These are phyloP conservation scores for Capronia coronata DNA, from an alignment of 2,329 filamentous ascomycete species.

Conservation along the genomic window DNA sequence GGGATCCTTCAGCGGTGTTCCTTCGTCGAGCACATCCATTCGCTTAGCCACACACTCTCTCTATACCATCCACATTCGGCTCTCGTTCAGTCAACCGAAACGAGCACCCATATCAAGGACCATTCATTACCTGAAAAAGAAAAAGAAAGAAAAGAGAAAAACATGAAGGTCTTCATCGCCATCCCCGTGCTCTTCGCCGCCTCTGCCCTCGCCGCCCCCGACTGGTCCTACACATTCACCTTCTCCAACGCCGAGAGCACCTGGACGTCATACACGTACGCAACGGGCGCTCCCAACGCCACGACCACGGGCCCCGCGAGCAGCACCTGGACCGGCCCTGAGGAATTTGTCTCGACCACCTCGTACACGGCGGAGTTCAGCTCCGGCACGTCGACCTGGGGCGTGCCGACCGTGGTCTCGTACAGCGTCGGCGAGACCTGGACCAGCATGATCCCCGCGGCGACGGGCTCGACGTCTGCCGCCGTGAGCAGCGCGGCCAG, in stretches of 20 bases:
- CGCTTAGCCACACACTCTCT: background rate
- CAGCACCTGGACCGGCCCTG: conserved; percentile 4
- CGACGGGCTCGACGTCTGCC: background rate
- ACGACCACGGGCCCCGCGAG: conserved; percentile 6
- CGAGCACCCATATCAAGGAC: no score
- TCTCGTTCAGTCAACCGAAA: no score
- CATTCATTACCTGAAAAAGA: no score
- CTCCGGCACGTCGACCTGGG: conserved; percentile 17
- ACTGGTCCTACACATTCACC: conserved; percentile 20
- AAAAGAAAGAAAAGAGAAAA: no score
- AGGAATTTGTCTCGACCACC: conserved; percentile 14
- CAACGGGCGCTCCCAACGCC: conserved; percentile 7
- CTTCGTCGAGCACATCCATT: conserved; percentile 14
- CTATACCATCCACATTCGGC: background rate
- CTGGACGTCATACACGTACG: conserved; percentile 12
- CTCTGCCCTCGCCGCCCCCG: conserved; percentile 12
- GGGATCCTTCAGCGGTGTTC: conserved; percentile 1
- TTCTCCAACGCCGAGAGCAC: conserved; percentile 18
- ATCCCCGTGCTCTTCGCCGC: conserved; percentile 19
- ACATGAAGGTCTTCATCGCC: conserved; percentile 23
- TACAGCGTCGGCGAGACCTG: conserved; percentile 13
- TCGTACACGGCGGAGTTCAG: conserved; percentile 18
- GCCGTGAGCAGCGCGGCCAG: background rate
- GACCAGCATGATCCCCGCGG: conserved; percentile 22
- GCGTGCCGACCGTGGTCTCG: conserved; percentile 11